phyloP scores from a whole-genome alignment of 23 red algal genomes.

The Chondrus crispus region DNA sequence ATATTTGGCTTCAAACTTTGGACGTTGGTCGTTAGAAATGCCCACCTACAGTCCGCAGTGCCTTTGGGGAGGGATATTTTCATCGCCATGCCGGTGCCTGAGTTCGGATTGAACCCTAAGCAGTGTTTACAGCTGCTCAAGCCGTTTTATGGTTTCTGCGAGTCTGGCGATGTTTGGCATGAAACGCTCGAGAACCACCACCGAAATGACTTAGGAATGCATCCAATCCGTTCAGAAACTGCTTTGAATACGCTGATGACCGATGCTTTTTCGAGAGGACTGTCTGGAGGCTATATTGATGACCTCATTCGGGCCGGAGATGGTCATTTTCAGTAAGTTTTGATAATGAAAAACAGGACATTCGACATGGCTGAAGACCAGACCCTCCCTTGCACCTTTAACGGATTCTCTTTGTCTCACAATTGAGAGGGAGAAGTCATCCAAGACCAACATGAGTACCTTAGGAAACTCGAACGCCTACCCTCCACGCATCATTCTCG shows the following conservation, averaged over 20 bases:
- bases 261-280: no score
- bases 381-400: no score
- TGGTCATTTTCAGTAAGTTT: no score
- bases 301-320: no score
- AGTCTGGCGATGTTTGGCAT: background rate
- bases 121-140: background rate
- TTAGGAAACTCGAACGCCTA: background rate
- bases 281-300: no score
- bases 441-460: background rate
- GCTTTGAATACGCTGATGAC: no score
- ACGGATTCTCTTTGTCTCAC: no score
- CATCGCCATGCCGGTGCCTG: background rate
- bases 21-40: background rate
- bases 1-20: background rate
- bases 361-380: no score
- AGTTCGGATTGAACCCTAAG: background rate
- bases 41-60: background rate
- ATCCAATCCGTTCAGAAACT: background rate
- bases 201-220: background rate
- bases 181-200: slow-evolving; percentile 6
- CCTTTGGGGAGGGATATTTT: background rate
- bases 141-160: background rate
- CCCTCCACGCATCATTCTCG: background rate
- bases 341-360: no score
- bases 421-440: background rate